Evolutionary conservation across 345 rosid genomes (phyloP).

Genomic region (Lumnitzera racemosa): DNA sequence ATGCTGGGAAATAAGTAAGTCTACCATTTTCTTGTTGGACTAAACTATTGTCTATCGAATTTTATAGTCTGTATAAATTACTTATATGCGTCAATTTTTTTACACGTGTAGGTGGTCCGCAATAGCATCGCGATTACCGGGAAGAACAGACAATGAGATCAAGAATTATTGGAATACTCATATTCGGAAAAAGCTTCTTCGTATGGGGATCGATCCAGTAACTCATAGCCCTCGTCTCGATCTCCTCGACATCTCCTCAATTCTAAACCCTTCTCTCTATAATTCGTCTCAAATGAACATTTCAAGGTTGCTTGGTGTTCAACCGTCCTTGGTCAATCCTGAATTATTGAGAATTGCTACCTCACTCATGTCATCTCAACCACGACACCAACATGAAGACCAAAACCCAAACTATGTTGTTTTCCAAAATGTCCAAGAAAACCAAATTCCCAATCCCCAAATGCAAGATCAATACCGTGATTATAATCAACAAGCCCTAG

Average conservation of each 20-base stretch:
- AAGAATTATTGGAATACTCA: slow-evolving; percentile 91
- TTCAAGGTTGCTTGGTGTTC: slow-evolving; percentile 38
- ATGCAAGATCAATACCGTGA: background rate
- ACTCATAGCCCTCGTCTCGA: slow-evolving; percentile 76
- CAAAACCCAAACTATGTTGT: slow-evolving; percentile 5
- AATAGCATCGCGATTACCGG: slow-evolving; percentile 76
- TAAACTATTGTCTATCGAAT: background rate
- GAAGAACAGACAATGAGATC: slow-evolving; percentile 84
- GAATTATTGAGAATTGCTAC: slow-evolving; percentile 41
- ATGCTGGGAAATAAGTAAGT: slow-evolving; percentile 71
- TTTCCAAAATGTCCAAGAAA: slow-evolving; percentile 24
- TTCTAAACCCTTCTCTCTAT: slow-evolving; percentile 44
- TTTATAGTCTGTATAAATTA: too few relatives aligned
- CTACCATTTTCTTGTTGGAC: background rate
- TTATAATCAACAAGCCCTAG: background rate
- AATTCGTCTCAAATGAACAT: slow-evolving; percentile 37
- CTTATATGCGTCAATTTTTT: background rate
- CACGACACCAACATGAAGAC: slow-evolving; percentile 2
- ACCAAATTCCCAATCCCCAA: slow-evolving; percentile 15
- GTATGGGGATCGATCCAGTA: slow-evolving; percentile 89
- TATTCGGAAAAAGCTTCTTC: slow-evolving; percentile 59
- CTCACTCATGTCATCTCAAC: slow-evolving; percentile 27
- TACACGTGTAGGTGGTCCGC: slow-evolving; percentile 58
- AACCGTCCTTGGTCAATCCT: slow-evolving; percentile 28
- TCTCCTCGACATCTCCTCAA: slow-evolving; percentile 63